Base-by-base conservation (phyloP, 179 eudicot genomes). In the Pouteria campechiana region DNA sequence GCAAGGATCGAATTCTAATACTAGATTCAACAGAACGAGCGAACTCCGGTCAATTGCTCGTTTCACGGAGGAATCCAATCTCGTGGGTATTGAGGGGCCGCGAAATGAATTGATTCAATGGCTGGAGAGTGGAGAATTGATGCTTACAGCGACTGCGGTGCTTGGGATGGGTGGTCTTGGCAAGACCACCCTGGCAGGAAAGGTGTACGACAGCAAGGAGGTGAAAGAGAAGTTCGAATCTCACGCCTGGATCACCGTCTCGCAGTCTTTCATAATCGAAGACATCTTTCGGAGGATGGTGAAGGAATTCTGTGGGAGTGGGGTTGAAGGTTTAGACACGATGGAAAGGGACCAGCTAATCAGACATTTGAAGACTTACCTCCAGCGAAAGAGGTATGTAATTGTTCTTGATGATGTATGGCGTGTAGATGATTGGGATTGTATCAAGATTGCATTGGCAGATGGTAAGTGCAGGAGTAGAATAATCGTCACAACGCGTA, bases 391-490 rank as follows among this genome's bases (percentile, higher is more conserved):
- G 27, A 22, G 46, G 12, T 58, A 58, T 18, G 16, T 58, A 15
- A 6, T 58, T 36, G 57, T 58, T 42, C 15, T 58, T 0, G 57
- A 58, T 17, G 64, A 58, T 36, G 33, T 58, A 12, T 58, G 57
- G 64, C 7, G 13, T 21, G 18, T 30, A 9, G 2, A 21, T 0
- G 33, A 44, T 4, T 58, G 57, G 64, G 8, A 58, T 1, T 10
- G 30, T 16, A 6, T 58, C 0, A 58, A 36, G 32, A 4, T 34
- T 22, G 19, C 38, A n/a, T 30, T 58, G 2, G 46, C 64, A 13
- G 32, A 50, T 12, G 0, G 19, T 22, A 34, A 42, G 15, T 13
- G 51, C 5, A 57, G 52, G 5, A 58, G 64, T 13, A 40, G 63
- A 10, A 27, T 58, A 1, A 21, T 58, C 4, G 31, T 58, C 15